phyloP scores from a whole-genome alignment of 768 basidiomycete genomes.

The Pisolithus tinctorius region DNA sequence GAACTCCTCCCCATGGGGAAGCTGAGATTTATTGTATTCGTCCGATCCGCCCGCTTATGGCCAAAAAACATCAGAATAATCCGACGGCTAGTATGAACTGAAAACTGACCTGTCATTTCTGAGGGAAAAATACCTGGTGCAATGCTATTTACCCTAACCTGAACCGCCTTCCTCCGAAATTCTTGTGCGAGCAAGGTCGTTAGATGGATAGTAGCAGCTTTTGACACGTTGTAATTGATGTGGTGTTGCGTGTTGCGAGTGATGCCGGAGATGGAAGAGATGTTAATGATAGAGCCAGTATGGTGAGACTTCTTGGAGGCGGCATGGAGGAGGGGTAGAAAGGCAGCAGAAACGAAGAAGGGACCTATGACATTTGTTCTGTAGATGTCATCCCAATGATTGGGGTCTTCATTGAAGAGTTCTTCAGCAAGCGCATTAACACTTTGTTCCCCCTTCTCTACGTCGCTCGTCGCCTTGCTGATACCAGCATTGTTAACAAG shows the following conservation, averaged over 20 bases:
- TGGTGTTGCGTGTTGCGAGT: slow-evolving; percentile 35
- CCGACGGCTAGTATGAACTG: background rate
- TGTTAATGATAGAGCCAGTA: slow-evolving; percentile 36
- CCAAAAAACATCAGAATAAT: background rate
- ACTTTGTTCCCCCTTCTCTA: slow-evolving; percentile 24
- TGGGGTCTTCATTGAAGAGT: slow-evolving; percentile 22
- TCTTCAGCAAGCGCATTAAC: slow-evolving; percentile 19
- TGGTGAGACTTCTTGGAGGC: slow-evolving; percentile 23
- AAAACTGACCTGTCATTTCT: slow-evolving; percentile 24
- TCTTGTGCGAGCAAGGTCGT: slow-evolving; percentile 31
- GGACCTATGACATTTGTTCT: slow-evolving; percentile 28
- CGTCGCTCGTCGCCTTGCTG: slow-evolving; percentile 18
- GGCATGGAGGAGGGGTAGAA: slow-evolving; percentile 36
- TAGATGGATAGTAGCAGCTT: slow-evolving; percentile 32
- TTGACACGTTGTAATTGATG: slow-evolving; percentile 39
- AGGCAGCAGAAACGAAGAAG: slow-evolving; percentile 39
- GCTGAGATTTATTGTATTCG: slow-evolving; percentile 27
- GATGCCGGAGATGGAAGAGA: slow-evolving; percentile 37
- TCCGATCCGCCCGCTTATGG: slow-evolving; percentile 13
- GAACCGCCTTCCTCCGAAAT: slow-evolving; percentile 21
- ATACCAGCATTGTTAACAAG: slow-evolving; percentile 73
- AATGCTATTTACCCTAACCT: slow-evolving; percentile 31
- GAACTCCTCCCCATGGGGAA: slow-evolving; percentile 21
- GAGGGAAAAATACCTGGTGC: slow-evolving; percentile 32
- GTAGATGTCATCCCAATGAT: slow-evolving; percentile 25